phyloP scores from a whole-genome alignment of 139 green algal species.

The Eudorina sp. region DNA sequence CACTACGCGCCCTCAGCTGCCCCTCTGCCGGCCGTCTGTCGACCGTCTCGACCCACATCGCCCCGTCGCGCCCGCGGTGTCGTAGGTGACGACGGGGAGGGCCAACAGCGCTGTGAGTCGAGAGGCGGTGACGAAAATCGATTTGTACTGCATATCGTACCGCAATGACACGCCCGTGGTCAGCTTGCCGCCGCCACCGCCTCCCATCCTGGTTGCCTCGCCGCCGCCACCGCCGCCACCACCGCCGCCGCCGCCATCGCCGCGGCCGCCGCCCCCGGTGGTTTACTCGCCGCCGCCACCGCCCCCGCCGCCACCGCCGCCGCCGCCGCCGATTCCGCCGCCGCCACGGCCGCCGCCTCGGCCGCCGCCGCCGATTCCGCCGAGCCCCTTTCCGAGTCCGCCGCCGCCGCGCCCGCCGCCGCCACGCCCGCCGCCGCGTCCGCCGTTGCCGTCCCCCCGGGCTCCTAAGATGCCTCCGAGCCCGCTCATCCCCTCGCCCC shows the following conservation, averaged over 20 bases:
- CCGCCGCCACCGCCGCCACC: slow-evolving; percentile 7
- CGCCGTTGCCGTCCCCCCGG: neutral
- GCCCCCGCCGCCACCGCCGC: slow-evolving; percentile 11
- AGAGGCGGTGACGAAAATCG: neutral
- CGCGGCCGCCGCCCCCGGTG: neutral
- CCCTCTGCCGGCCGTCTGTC: too few relatives aligned
- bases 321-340: neutral
- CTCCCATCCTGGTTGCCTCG: neutral
- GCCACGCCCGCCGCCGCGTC: neutral
- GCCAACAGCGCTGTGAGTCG: neutral
- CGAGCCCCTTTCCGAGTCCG: neutral
- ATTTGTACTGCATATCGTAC: neutral
- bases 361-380: neutral
- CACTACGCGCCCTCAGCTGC: too few relatives aligned
- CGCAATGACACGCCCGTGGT: neutral
- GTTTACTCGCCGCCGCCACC: neutral
- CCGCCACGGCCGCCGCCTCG: neutral
- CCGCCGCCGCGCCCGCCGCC: neutral
- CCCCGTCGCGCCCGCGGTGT: too few relatives aligned
- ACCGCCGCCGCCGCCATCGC: slow-evolving; percentile 3
- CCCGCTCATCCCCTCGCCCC: neutral
- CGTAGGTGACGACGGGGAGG: neutral
- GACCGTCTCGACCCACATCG: too few relatives aligned
- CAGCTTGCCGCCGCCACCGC: neutral
- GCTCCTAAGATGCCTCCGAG: too few relatives aligned